Conservation (phyloP, 108 stramenopile species). For the Thalassiosira profunda region DNA sequence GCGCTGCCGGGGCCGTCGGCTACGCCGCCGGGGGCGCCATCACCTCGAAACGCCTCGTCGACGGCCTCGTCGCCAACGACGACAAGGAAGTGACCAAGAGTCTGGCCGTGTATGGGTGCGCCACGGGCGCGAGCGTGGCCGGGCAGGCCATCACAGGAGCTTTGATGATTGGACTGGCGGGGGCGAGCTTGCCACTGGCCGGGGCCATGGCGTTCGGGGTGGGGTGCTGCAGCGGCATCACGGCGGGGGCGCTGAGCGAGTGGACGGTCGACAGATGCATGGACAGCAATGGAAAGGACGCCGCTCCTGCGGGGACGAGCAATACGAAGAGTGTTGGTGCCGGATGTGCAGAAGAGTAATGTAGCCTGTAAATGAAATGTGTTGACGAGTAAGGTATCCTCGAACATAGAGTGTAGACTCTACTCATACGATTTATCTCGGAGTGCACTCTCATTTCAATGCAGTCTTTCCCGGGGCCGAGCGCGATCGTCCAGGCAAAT, state of each 20-base stretch:
- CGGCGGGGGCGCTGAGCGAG: slow-evolving; percentile 44
- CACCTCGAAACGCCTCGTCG: slow-evolving; percentile 30
- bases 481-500: too few relatives aligned
- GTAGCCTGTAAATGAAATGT: too few relatives aligned
- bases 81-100: slow-evolving; percentile 38
- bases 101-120: slow-evolving; percentile 28
- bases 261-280: slow-evolving; percentile 35
- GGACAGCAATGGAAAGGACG: too few relatives aligned
- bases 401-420: too few relatives aligned
- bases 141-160: slow-evolving; percentile 40
- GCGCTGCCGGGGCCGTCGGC: slow-evolving; percentile 10
- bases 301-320: too few relatives aligned
- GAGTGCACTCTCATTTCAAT: too few relatives aligned
- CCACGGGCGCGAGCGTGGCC: slow-evolving; percentile 29
- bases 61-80: slow-evolving; percentile 17
- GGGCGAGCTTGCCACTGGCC: slow-evolving; percentile 32
- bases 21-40: slow-evolving; percentile 38
- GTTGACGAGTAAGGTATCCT: too few relatives aligned
- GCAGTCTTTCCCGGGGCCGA: too few relatives aligned
- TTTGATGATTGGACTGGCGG: slow-evolving; percentile 20
- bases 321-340: too few relatives aligned
- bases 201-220: slow-evolving; percentile 33
- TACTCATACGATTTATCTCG: too few relatives aligned
- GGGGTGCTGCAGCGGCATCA: slow-evolving; percentile 34
- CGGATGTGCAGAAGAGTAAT: too few relatives aligned